Conservation (phyloP, 805 yeast species). For the Dipodascus geniculatus region DNA sequence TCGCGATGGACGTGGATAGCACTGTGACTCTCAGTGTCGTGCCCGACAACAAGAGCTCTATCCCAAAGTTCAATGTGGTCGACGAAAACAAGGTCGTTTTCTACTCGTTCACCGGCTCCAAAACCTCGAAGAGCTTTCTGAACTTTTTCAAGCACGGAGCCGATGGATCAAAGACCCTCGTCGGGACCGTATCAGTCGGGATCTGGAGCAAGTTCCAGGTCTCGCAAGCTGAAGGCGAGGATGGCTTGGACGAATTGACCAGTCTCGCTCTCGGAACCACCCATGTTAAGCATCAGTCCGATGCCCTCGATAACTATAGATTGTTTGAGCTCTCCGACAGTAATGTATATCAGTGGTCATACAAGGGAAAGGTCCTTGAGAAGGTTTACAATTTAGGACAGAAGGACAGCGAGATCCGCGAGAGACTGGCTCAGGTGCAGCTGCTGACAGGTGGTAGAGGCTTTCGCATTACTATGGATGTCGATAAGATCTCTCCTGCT, state of each 20-base stretch:
- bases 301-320: constrained; percentile 49
- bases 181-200: constrained; percentile 50
- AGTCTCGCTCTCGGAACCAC: constrained; percentile 52
- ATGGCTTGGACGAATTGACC: constrained; percentile 21
- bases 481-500: constrained; percentile 42
- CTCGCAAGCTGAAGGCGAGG: constrained; percentile 35
- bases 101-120: constrained; percentile 54
- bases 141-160: constrained; percentile 39
- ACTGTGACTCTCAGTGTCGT: constrained; percentile 37
- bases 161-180: constrained; percentile 42
- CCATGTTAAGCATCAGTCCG: constrained; percentile 45
- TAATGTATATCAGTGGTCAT: constrained; percentile 52
- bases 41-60: constrained; percentile 50
- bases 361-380: constrained; percentile 45
- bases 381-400: constrained; percentile 48
- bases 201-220: constrained; percentile 46
- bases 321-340: constrained; percentile 53
- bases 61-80: constrained; percentile 44
- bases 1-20: constrained; percentile 30
- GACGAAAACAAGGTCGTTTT: constrained; percentile 40
- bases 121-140: neutral
- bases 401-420: constrained; percentile 51
- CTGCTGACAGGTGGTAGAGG: constrained; percentile 42
- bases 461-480: constrained; percentile 44
- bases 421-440: constrained; percentile 44